Evolutionary conservation across 2,329 filamentous ascomycete species (phyloP).

Genomic region (Fusarium mexicanum): DNA sequence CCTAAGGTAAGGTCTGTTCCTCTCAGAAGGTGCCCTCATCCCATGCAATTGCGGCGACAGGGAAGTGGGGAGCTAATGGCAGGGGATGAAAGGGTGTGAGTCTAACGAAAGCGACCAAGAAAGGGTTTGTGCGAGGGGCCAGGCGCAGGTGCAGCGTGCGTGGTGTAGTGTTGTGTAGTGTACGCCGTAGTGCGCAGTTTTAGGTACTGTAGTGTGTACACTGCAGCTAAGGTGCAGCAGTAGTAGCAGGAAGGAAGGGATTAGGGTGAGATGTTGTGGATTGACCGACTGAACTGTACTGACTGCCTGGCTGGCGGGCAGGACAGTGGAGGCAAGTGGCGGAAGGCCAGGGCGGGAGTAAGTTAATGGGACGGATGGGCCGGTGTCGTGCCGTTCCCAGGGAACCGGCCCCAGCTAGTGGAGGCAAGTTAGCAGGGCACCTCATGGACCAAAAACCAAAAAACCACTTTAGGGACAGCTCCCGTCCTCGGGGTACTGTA

Average conservation of each 20-base stretch:
- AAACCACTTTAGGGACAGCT: constrained; percentile 20
- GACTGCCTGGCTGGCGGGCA: not conserved
- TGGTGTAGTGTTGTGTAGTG: not conserved
- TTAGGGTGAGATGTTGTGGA: constrained; percentile 21
- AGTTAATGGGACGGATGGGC: constrained; percentile 48
- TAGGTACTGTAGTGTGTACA: not conserved
- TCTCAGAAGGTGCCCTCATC: constrained; percentile 1
- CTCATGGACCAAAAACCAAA: constrained; percentile 20
- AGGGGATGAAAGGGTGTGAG: constrained; percentile 18
- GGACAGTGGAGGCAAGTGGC: constrained; percentile 33
- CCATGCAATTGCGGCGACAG: constrained; percentile 23
- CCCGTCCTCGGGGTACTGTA: constrained; percentile 1
- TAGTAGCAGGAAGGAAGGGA: constrained; percentile 29
- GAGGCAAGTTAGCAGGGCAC: not conserved
- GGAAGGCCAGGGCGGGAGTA: constrained; percentile 49
- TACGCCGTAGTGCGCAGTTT: not conserved
- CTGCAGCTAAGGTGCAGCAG: constrained; percentile 32
- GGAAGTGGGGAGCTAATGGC: constrained; percentile 18
- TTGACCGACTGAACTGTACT: not conserved
- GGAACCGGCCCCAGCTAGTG: constrained; percentile 45
- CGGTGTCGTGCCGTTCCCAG: constrained; percentile 53
- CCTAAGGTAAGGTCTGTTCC: not conserved
- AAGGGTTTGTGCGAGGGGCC: constrained; percentile 21
- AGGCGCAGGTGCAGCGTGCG: constrained; percentile 6
- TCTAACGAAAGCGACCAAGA: constrained; percentile 1